Evolutionary conservation across 148 eudicot species (phyloP), one percentile per base, ranked within the genome.

Genomic region (Amaranthus hypochondriacus): DNA sequence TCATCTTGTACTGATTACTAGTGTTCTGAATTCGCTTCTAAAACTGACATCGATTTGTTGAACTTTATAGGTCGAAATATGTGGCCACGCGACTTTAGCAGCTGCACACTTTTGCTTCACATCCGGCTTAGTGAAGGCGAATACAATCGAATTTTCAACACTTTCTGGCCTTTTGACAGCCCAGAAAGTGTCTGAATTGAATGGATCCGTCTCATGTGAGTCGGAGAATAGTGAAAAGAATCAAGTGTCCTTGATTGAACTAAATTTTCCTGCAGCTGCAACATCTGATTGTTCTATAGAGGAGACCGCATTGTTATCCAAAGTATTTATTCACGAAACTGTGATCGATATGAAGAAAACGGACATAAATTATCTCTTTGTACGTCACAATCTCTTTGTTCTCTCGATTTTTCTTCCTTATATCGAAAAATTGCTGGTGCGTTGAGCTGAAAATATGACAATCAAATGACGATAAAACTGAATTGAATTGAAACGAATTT

Each of bases 11-110:
- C 2, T 28, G 39, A 28, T 28, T 28, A 28, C 39, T 28, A 28
- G 39, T 28, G 2, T 28, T 28, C 39, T 28, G 39, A 28, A 28
- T 28, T 28, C 39, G 39, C 39, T 2, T 28, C 39, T 28, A 1
- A 28, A 28, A 28, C 39, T 28, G 39, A 28, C 39, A 28, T 28
- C 39, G 39, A 28, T 28, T 28, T 28, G 39, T 68, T 65, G 50
- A 63, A 48, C 5, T 56, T 66, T 75, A 71, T 86, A 93, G 98
- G 94, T 90, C 4, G 56, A 84, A 65, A 83, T 93, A 12, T 93
- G 98, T 78, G 98, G 98, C 39, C 98, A 91, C 79, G 98, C 92
- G 74, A 90, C 98, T 50, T 79, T 93, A 78, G 98, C 98, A 50
- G 92, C 98, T 56, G 76, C 98, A 10, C 94, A 93, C 81, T 80